Percentiles rank a stretch among this genome's conserved stretches.
phyloP scores from a whole-genome alignment of 2,329 filamentous ascomycete genomes.

The Teratosphaeria gauchensis region DNA sequence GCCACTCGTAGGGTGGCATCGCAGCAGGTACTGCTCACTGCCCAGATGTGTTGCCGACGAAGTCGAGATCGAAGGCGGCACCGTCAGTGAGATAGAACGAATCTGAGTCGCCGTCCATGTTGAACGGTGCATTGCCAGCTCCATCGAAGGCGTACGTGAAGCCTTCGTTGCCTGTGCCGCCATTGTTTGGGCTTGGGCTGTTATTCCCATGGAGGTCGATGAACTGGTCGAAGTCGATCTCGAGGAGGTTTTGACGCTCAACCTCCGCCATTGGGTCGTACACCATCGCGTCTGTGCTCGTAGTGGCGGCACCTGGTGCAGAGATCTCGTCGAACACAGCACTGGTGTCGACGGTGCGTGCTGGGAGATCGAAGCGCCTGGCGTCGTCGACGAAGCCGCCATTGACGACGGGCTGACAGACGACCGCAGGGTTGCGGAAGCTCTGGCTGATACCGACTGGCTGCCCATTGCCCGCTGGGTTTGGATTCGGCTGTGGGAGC shows the following conservation, averaged over 20 bases:
- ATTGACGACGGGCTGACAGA: not conserved
- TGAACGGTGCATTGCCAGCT: not conserved
- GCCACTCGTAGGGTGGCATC: slow-evolving; percentile 1
- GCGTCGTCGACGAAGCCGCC: not conserved
- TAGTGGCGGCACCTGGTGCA: not conserved
- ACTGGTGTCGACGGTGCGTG: slow-evolving; percentile 1
- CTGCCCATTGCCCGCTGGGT: slow-evolving; percentile 26
- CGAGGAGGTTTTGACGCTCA: not conserved
- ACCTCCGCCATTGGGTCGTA: not conserved
- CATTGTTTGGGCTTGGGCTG: not conserved
- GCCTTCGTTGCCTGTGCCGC: not conserved
- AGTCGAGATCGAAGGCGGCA: slow-evolving; percentile 1
- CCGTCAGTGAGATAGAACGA: not conserved
- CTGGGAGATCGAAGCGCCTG: slow-evolving; percentile 1
- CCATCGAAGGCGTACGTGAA: not conserved
- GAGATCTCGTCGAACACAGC: not conserved
- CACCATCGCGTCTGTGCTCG: not conserved
- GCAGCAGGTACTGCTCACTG: not conserved
- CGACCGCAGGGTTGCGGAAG: not conserved
- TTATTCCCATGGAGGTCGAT: not conserved
- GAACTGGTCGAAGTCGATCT: not conserved
- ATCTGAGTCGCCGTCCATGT: not conserved
- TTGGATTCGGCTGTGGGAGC: not conserved
- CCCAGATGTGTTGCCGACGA: not conserved
- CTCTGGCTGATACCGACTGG: not conserved